Evolutionary conservation across 768 basidiomycete genomes (phyloP).

Genomic region (Chalciporus chontae): DNA sequence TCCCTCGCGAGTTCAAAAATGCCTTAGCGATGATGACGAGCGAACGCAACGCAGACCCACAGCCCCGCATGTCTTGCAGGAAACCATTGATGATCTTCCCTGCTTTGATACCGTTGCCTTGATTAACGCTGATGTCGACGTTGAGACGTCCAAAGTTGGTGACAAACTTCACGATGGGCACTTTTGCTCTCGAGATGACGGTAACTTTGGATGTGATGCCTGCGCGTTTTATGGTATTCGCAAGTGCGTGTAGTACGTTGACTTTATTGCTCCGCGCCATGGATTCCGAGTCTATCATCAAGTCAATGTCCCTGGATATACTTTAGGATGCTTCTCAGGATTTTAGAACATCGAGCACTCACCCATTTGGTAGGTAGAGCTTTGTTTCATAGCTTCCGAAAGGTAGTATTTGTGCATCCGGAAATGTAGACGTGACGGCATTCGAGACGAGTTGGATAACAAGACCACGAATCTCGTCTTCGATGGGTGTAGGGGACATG

Average conservation of each 20-base stretch:
- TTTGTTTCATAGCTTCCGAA: conserved; percentile 95
- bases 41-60: conserved; percentile 67
- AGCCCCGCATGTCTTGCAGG: conserved; percentile 53
- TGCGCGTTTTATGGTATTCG: conserved; percentile 69
- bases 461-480: conserved; percentile 80
- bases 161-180: conserved; percentile 95
- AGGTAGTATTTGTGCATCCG: conserved; percentile 76
- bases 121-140: conserved; percentile 94
- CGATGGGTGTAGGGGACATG: conserved; percentile 81
- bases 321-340: conserved; percentile 12
- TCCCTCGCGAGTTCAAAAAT: conserved; percentile 81
- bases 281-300: conserved; percentile 77
- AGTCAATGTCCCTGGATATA: conserved; percentile 80
- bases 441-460: conserved; percentile 67
- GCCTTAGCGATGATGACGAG: conserved; percentile 89
- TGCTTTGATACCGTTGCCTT: conserved; percentile 77
- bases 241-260: conserved; percentile 70
- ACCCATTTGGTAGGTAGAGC: conserved; percentile 92
- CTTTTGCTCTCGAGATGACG: conserved; percentile 89
- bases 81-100: conserved; percentile 81
- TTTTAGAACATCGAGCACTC: conserved; percentile 26
- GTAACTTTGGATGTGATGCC: conserved; percentile 77
- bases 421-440: conserved; percentile 62
- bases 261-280: conserved; percentile 72
- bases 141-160: conserved; percentile 77